Percentiles rank a stretch among this genome's conserved stretches.
These are phyloP conservation scores for Saturnispora saitoi DNA, from an alignment of 805 yeast species.

Conservation along the genomic window DNA sequence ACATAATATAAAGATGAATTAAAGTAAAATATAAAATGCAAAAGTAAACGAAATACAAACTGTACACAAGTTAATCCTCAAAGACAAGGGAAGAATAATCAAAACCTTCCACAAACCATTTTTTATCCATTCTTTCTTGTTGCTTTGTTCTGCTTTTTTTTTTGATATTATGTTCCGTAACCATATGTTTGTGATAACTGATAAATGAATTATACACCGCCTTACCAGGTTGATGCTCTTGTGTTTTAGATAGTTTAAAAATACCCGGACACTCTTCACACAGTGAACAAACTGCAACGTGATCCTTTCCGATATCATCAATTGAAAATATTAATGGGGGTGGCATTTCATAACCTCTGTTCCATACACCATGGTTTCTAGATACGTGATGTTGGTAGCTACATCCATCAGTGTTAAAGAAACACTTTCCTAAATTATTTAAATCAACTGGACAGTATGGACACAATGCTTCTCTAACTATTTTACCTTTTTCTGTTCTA, in stretches of 20 bases:
- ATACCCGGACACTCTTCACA: neutral
- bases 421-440: constrained; percentile 1
- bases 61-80: neutral
- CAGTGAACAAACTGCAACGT: neutral
- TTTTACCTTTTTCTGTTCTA: constrained; percentile 10
- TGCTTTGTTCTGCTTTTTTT: neutral
- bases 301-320: neutral
- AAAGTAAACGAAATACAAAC: too few relatives aligned
- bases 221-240: neutral
- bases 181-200: neutral
- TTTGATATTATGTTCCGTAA: neutral
- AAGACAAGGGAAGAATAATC: neutral
- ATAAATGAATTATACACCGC: neutral
- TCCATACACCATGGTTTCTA: constrained; percentile 27
- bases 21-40: too few relatives aligned
- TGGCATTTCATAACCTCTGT: constrained; percentile 25
- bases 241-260: neutral
- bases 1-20: too few relatives aligned
- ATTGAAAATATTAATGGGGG: constrained; percentile 15
- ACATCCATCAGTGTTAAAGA: constrained; percentile 22
- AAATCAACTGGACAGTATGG: constrained; percentile 22
- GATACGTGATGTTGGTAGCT: constrained; percentile 28
- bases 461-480: constrained; percentile 24
- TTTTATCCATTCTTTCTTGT: neutral
- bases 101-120: neutral